phyloP scores from a whole-genome alignment of 2,329 filamentous ascomycete genomes.

The Calonectria naviculata region DNA sequence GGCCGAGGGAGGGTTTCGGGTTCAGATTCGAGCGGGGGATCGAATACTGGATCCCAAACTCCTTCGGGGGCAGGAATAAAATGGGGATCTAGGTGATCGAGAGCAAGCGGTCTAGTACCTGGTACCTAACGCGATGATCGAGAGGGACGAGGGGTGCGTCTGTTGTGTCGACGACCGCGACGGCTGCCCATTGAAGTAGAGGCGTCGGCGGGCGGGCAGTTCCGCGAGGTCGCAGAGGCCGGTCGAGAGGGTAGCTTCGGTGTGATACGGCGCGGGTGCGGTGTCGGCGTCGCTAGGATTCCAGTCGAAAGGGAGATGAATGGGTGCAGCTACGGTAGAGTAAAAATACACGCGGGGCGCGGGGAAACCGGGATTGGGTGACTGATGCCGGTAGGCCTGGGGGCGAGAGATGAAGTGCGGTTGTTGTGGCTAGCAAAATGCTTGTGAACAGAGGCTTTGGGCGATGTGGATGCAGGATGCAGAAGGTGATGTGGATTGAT shows the following conservation, averaged over 20 bases:
- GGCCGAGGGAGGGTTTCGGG: neutral
- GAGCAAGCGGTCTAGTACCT: slow-evolving; percentile 8
- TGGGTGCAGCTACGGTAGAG: neutral
- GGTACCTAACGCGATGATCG: slow-evolving; percentile 44
- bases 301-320: slow-evolving; percentile 31
- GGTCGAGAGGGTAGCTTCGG: slow-evolving; percentile 10
- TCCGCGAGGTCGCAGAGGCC: neutral
- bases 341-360: slow-evolving; percentile 20
- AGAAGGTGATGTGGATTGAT: slow-evolving; percentile 16
- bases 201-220: neutral
- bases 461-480: slow-evolving; percentile 8
- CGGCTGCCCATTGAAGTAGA: slow-evolving; percentile 33
- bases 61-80: neutral
- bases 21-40: neutral
- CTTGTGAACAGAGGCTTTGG: neutral
- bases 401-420: neutral
- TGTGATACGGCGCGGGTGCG: slow-evolving; percentile 18
- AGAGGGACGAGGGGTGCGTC: slow-evolving; percentile 25
- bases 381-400: neutral
- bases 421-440: slow-evolving; percentile 2
- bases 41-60: neutral
- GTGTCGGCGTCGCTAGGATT: slow-evolving; percentile 25
- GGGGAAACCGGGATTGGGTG: slow-evolving; percentile 18
- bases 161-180: slow-evolving; percentile 29
- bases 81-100: neutral